Base-by-base conservation (phyloP, 2,329 filamentous ascomycete genomes). In the Erysiphe pulchra region DNA sequence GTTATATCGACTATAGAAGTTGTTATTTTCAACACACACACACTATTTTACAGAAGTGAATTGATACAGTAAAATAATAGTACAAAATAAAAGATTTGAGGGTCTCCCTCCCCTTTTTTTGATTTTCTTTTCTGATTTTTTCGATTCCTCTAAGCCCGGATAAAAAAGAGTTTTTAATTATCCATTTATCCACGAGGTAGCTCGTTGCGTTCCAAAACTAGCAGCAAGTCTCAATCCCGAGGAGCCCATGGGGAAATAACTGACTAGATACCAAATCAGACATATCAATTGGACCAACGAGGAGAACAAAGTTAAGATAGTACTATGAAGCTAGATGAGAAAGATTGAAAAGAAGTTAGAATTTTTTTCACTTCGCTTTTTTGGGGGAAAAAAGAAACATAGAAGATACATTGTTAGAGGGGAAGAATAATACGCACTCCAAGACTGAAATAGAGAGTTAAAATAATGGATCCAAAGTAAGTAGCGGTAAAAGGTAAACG, bases 161-260 rank as follows among this genome's bases (percentile, higher is more conserved):
- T 5, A 28, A 28, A 8, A 28, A 28, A 9, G 7, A 9, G 24
- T 24, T 28, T 28, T 28, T 37, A 16, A 24, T 24, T 24, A 40
- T 16, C 38, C 38, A 40, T 13, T 77, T 73, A 94, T 78, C 90
- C 87, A 95, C 45, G 85, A 73, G 5, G 83, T 73, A 34, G 92
- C 81, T 57, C 86, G 73, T 57, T 77, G 78, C 17, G 80, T 82
- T 18, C 87, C 90, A 58, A 93, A 90, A 2, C 75, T 76, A 39
- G 85, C 83, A 47, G 85, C 85, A 53, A 93, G 74, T 48, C 87
- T 78, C 52, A 98, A 65, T 45, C 90, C 84, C 46, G 78, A 81
- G 47, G 81, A 82, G 37, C 90, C 90, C 86, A 95, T 93, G 24
- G 90, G 90, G 57, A 95, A 95, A 62, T 98, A 98, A 63, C 83